These are phyloP conservation scores for Rhynchospora tenuis DNA, from an alignment of 176 grass and related monocot genomes.

Conservation along the genomic window DNA sequence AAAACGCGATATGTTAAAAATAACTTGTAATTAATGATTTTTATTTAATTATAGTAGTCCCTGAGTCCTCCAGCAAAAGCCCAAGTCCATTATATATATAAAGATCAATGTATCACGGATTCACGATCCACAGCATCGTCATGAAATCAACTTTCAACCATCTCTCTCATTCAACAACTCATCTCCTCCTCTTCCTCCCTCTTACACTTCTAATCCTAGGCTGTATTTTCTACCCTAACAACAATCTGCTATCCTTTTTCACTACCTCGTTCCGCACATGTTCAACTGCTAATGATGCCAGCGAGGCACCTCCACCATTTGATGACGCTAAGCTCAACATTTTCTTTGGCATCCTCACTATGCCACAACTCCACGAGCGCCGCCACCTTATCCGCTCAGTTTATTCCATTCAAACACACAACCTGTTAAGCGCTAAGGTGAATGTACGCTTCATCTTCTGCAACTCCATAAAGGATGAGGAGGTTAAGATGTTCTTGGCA, in stretches of 20 bases:
- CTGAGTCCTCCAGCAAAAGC: neutral
- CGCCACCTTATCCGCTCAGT: conserved; percentile 34
- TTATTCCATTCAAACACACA: conserved; percentile 13
- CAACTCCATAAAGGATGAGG: neutral
- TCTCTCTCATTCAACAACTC: neutral
- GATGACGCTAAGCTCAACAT: conserved; percentile 12
- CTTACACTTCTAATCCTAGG: conserved; percentile 11
- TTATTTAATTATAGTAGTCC: neutral
- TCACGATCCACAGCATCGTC: neutral
- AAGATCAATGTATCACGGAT: neutral
- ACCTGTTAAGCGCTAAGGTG: conserved; percentile 8
- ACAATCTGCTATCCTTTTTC: neutral
- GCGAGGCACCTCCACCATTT: neutral
- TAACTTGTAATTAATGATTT: neutral
- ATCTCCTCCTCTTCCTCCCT: conserved; percentile 9
- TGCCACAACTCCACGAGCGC: conserved; percentile 5
- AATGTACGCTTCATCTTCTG: conserved; percentile 34
- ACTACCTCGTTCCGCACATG: neutral
- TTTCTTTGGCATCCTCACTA: conserved; percentile 38
- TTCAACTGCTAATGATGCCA: neutral
- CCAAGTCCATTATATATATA: neutral
- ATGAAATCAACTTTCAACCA: neutral
- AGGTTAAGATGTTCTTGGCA: conserved; percentile 6
- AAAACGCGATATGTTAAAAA: no score
- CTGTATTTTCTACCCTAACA: conserved; percentile 1